These are phyloP conservation scores for Podaxis sp. DNA, from an alignment of 768 basidiomycete species.

Conservation along the genomic window DNA sequence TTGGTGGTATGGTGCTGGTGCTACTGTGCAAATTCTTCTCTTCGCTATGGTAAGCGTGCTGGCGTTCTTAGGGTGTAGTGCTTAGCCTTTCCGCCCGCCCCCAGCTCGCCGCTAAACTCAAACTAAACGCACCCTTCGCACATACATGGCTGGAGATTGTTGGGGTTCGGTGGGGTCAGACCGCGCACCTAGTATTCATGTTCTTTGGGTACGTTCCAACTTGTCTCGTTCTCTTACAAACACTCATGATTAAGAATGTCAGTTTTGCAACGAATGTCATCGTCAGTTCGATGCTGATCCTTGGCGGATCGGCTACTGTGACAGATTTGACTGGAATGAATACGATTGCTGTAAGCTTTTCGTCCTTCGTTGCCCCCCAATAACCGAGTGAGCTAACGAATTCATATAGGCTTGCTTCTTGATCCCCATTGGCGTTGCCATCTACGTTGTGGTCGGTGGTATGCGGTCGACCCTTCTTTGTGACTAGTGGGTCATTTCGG, in stretches of 20 bases:
- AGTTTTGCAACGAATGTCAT: slow-evolving; percentile 89
- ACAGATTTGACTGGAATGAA: slow-evolving; percentile 86
- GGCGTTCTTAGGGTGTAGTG: neutral
- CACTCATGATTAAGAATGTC: neutral
- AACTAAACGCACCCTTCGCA: slow-evolving; percentile 85
- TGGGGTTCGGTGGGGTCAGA: slow-evolving; percentile 72
- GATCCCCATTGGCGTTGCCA: slow-evolving; percentile 82
- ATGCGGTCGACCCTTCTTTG: slow-evolving; percentile 86
- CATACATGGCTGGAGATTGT: slow-evolving; percentile 92
- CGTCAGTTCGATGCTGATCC: slow-evolving; percentile 82
- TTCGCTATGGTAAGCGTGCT: slow-evolving; percentile 66
- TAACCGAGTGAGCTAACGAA: neutral
- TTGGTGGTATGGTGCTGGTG: slow-evolving; percentile 93
- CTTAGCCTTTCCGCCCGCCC: neutral
- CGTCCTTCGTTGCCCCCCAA: neutral
- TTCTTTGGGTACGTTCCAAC: slow-evolving; percentile 66
- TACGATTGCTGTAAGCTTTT: slow-evolving; percentile 64
- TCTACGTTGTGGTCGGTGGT: slow-evolving; percentile 86
- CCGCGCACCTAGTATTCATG: slow-evolving; percentile 83
- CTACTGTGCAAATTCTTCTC: slow-evolving; percentile 84
- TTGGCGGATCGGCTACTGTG: slow-evolving; percentile 87
- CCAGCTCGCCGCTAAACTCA: slow-evolving; percentile 87
- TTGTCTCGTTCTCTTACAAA: neutral
- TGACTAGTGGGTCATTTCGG: slow-evolving; percentile 62
- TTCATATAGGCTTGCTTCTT: slow-evolving; percentile 75